Base-by-base conservation (phyloP, 1,284 basidiomycete species). In the Irpex sp. region DNA sequence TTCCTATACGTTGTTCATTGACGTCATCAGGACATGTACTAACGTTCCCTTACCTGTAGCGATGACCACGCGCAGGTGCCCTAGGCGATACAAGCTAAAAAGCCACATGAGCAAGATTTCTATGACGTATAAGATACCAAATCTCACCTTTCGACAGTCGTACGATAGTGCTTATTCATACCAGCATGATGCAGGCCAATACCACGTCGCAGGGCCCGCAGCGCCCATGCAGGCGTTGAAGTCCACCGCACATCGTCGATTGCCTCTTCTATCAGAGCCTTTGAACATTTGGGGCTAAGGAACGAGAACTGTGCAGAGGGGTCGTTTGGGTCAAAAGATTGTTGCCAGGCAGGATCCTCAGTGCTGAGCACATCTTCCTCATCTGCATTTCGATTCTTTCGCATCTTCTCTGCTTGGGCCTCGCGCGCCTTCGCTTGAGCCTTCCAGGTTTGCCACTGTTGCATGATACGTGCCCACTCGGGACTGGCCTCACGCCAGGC, bases 171-270 rank as follows among this genome's bases (percentile, higher is more conserved):
- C 70, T 83, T 86, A 65, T 85, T 84, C 86, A 91, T 86, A 36
- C 89, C 88, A 15, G 84, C 70, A 71, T 91, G 89, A 68, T 91
- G 89, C 5, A 91, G 80, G 0, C 82, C 88, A 36, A 91, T 82
- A 19, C 89, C 89, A 17, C 89, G 76, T 57, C 72, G 70, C 59
- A 91, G 71, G 2, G 83, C 85, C 19, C 65, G 65, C 37, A 85
- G 62, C 2, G 80, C 77, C 83, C 84, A 86, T 13, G 61, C 21
- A 0, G 75, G 76, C 0, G 75, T 76, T 1, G 70, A 72, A 0
- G 68, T 75, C 76, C 79, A 78, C 44, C 76, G 71, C 47, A 89
- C 73, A 0, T 73, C 64, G 1, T 59, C 49, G n/a, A 87, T 76
- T 52, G 87, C 84, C n/a, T 80, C 76, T 2, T 81, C 74, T 9